Conservation (phyloP, 1,284 basidiomycete genomes). For the Apiotrichum siamense region DNA sequence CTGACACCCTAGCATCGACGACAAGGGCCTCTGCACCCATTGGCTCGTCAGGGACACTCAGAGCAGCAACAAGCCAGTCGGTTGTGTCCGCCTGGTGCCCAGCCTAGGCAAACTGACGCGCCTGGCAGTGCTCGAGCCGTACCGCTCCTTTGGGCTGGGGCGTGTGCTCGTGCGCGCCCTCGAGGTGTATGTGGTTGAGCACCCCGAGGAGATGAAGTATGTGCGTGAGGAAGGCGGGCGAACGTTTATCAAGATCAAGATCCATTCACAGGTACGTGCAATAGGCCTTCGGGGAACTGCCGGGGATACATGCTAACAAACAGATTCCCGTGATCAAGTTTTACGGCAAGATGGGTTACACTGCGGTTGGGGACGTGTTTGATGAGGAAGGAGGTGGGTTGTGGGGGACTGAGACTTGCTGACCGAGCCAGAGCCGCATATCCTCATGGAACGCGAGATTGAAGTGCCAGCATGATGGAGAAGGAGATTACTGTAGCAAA, state of each 20-base stretch:
- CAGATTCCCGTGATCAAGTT: conserved; percentile 41
- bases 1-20: conserved; percentile 2
- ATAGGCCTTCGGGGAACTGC: neutral
- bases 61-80: conserved; percentile 27
- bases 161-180: conserved; percentile 27
- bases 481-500: neutral
- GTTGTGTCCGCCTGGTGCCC: conserved; percentile 40
- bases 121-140: conserved; percentile 35
- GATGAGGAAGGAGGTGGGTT: conserved; percentile 52
- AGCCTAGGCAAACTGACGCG: conserved; percentile 37
- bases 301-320: too few relatives aligned
- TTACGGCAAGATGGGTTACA: conserved; percentile 56
- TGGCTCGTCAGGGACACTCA: conserved; percentile 3
- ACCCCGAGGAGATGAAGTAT: conserved; percentile 6
- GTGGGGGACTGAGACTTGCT: neutral
- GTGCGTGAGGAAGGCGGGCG: conserved; percentile 16
- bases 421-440: conserved; percentile 6
- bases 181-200: conserved; percentile 21
- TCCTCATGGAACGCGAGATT: conserved; percentile 10
- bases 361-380: conserved; percentile 56
- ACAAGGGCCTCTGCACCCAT: conserved; percentile 6
- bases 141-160: conserved; percentile 38
- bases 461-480: neutral
- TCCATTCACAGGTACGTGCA: conserved; percentile 34
- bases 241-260: conserved; percentile 25